Evolutionary conservation across 495 filamentous ascomycete species (phyloP).

Genomic region (Stereocaulon alpinum): DNA sequence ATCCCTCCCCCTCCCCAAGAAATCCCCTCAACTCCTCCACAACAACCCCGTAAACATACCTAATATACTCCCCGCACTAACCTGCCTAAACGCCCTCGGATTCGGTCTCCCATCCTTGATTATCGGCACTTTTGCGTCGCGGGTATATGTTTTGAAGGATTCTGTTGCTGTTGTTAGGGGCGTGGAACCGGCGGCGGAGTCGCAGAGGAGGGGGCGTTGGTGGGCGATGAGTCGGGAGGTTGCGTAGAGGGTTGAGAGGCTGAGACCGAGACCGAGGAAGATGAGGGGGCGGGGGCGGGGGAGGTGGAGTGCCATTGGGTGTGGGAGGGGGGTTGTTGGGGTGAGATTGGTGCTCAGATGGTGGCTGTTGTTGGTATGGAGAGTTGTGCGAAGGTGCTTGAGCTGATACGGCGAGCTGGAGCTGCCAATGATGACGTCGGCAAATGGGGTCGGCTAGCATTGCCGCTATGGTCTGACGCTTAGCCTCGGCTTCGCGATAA

Average conservation of each 20-base stretch:
- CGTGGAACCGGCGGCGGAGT: neutral
- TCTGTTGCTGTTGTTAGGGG: neutral
- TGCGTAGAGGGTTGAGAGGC: conserved; percentile 33
- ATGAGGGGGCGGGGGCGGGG: conserved; percentile 24
- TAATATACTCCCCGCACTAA: conserved; percentile 58
- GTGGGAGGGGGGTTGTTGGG: neutral
- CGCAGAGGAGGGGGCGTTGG: conserved; percentile 17
- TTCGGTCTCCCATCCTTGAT: conserved; percentile 31
- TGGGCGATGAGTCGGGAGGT: conserved; percentile 23
- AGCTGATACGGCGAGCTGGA: neutral
- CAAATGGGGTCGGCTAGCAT: too few relatives aligned
- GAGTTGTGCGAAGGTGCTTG: too few relatives aligned
- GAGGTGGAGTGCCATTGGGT: conserved; percentile 24
- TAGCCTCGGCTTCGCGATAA: neutral
- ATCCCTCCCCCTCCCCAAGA: neutral
- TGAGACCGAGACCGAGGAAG: conserved; percentile 32
- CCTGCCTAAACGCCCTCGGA: conserved; percentile 49
- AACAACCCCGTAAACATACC: conserved; percentile 29
- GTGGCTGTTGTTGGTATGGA: too few relatives aligned
- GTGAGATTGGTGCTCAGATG: too few relatives aligned
- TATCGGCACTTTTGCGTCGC: conserved; percentile 24
- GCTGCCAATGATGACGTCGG: neutral
- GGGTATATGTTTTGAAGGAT: conserved; percentile 16
- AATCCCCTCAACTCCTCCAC: too few relatives aligned
- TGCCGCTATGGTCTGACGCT: neutral